phyloP scores from a whole-genome alignment of 306 rosid species.

The barrel medic (Medicago truncatula) region DNA sequence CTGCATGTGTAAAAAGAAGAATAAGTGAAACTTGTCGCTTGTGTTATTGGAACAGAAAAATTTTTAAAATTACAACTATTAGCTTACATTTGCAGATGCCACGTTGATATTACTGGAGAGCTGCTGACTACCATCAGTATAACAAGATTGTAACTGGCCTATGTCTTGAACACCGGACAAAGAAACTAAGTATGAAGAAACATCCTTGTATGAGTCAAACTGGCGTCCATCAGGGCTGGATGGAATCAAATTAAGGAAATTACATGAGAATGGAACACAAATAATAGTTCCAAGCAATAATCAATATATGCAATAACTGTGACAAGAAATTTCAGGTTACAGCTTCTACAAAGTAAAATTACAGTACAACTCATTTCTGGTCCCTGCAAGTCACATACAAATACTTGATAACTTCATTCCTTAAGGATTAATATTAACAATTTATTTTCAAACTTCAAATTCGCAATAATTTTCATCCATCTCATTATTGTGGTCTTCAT shows the following conservation, averaged over 20 bases:
- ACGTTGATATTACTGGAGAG: constrained; percentile 43
- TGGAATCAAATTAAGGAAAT: constrained; percentile 50
- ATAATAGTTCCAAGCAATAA: constrained; percentile 31
- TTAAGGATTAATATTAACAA: constrained; percentile 13
- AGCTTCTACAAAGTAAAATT: constrained; percentile 27
- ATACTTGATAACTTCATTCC: constrained; percentile 9
- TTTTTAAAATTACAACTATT: constrained; percentile 14
- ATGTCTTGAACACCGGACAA: constrained; percentile 48
- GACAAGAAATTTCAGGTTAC: constrained; percentile 10
- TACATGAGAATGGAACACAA: constrained; percentile 45
- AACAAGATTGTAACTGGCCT: constrained; percentile 46
- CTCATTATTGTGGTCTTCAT: neutral
- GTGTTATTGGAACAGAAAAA: constrained; percentile 13
- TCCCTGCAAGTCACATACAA: constrained; percentile 5
- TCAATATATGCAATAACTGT: constrained; percentile 24
- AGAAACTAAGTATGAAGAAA: constrained; percentile 62
- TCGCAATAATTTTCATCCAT: neutral
- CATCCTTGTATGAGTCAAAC: constrained; percentile 77
- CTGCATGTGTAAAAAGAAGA: constrained; percentile 35
- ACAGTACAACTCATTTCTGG: neutral
- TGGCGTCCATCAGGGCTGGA: constrained; percentile 83
- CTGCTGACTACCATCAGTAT: constrained; percentile 47
- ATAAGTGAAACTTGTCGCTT: constrained; percentile 17
- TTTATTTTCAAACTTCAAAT: neutral
- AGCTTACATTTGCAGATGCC: constrained; percentile 63